A percentile compares a stretch with the other conserved stretches of the same genome.
Conservation (phyloP, 257 asterid species). For the Penstemon newberryi region DNA sequence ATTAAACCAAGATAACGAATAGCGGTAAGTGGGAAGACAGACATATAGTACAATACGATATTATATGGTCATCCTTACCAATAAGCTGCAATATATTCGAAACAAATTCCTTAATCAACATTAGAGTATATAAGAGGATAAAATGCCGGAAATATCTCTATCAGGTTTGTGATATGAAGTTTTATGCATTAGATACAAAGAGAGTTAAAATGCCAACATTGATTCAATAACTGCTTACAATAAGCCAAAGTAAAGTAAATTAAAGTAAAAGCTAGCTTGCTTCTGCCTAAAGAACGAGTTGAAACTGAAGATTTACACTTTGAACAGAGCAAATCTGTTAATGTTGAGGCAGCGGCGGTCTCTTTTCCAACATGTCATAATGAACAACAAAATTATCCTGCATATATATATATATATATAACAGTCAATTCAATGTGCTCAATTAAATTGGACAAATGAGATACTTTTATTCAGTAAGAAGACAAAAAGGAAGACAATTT, state of each 20-base stretch:
- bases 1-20: not conserved
- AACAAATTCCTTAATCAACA: slow-evolving; percentile 5
- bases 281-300: slow-evolving; percentile 37
- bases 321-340: slow-evolving; percentile 35
- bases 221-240: slow-evolving; percentile 43
- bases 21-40: not conserved
- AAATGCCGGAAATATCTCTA: slow-evolving; percentile 16
- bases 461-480: not conserved
- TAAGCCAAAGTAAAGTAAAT: slow-evolving; percentile 19
- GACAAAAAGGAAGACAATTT: not conserved
- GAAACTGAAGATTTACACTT: slow-evolving; percentile 49
- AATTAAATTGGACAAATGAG: not conserved
- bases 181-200: slow-evolving; percentile 32
- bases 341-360: slow-evolving; percentile 77
- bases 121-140: not conserved
- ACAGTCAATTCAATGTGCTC: slow-evolving; percentile 9
- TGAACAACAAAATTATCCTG: slow-evolving; percentile 94
- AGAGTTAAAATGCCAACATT: slow-evolving; percentile 32
- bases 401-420: slow-evolving; percentile 27
- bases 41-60: no score
- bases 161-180: slow-evolving; percentile 20
- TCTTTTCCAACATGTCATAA: slow-evolving; percentile 85
- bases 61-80: no score
- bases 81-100: no score
- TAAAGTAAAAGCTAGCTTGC: slow-evolving; percentile 33